phyloP scores from a whole-genome alignment of 176 grass and related monocot genomes.

The Carex cristatella region DNA sequence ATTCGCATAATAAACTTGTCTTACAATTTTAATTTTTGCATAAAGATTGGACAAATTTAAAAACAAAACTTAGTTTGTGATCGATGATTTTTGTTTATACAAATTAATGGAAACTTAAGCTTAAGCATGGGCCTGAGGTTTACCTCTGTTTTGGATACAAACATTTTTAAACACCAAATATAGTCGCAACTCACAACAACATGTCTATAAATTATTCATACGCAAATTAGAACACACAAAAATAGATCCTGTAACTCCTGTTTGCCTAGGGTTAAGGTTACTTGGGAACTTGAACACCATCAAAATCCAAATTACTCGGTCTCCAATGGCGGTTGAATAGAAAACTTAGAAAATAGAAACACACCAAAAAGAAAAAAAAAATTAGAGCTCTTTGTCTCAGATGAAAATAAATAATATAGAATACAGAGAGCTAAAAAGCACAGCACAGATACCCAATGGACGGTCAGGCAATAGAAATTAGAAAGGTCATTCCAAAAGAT shows the following conservation, averaged over 20 bases:
- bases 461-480: slow-evolving; percentile 15
- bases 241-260: not conserved
- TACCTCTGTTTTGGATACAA: too few species aligned
- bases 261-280: slow-evolving; percentile 4
- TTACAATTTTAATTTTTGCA: not conserved
- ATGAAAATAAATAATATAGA: not conserved
- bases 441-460: not conserved
- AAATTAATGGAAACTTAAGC: too few species aligned
- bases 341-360: not conserved
- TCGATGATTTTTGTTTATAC: too few species aligned
- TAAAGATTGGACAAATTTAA: not conserved
- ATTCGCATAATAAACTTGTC: too few species aligned
- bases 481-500: slow-evolving; percentile 35
- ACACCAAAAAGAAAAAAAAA: not conserved
- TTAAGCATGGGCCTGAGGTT: too few species aligned
- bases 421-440: not conserved
- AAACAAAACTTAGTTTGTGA: too few species aligned
- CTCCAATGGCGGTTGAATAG: not conserved
- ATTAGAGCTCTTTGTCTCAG: not conserved
- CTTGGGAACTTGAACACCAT: slow-evolving; percentile 24
- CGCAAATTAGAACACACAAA: too few species aligned
- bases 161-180: too few species aligned
- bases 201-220: too few species aligned
- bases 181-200: too few species aligned
- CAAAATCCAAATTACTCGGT: slow-evolving; percentile 11